Conservation (phyloP, 192 early-diverging fungal species). For the Backusella tuberculispora region DNA sequence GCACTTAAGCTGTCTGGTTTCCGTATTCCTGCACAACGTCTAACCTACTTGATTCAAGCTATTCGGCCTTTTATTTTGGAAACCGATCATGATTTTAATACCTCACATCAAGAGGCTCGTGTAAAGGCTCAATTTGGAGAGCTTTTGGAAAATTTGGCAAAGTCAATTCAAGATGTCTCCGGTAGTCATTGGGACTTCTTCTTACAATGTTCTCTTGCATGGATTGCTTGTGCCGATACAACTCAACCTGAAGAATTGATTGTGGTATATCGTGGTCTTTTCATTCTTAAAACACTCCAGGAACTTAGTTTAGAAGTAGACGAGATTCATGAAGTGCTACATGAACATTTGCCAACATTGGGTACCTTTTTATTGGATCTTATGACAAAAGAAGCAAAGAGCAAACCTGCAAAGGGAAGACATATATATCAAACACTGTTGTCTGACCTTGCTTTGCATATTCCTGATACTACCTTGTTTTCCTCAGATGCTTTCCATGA, state of each 20-base stretch:
- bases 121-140: slow-evolving; percentile 33
- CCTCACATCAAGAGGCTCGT: slow-evolving; percentile 12
- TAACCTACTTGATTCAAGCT: slow-evolving; percentile 45
- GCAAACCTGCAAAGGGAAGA: slow-evolving; percentile 13
- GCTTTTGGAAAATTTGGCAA: slow-evolving; percentile 41
- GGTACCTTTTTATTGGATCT: background rate
- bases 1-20: slow-evolving; percentile 22
- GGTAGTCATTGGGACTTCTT: slow-evolving; percentile 53
- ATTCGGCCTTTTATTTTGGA: slow-evolving; percentile 44
- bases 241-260: slow-evolving; percentile 20
- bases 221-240: slow-evolving; percentile 30
- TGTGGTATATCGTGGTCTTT: slow-evolving; percentile 25
- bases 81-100: background rate
- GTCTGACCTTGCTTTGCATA: slow-evolving; percentile 20
- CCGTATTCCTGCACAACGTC: slow-evolving; percentile 43
- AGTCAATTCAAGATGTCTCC: slow-evolving; percentile 47
- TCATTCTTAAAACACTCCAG: slow-evolving; percentile 13
- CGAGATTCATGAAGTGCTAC: slow-evolving; percentile 6
- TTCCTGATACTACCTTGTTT: slow-evolving; percentile 30
- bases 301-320: slow-evolving; percentile 16
- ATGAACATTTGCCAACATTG: slow-evolving; percentile 8
- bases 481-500: slow-evolving; percentile 8
- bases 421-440: slow-evolving; percentile 31
- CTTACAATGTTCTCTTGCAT: slow-evolving; percentile 29
- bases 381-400: slow-evolving; percentile 18